These are phyloP conservation scores for Fraxinus baroniana DNA, from an alignment of 305 asterid species.

Conservation along the genomic window DNA sequence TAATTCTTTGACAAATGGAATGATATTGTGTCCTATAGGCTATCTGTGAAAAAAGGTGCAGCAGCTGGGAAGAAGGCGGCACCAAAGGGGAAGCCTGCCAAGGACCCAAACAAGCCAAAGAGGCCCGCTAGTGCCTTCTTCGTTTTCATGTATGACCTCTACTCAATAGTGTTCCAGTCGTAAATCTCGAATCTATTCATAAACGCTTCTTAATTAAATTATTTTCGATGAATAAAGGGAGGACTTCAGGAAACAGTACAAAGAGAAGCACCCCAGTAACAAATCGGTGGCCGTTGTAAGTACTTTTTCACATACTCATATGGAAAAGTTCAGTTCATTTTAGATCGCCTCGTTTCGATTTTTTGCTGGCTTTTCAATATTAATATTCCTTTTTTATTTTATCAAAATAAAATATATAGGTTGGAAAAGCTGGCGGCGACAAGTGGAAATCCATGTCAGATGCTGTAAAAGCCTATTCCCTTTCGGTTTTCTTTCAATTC, in stretches of 20 bases:
- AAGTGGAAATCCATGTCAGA: constrained; percentile 56
- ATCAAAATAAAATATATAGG: constrained; percentile 21
- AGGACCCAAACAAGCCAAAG: constrained; percentile 70
- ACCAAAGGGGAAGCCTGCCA: constrained; percentile 45
- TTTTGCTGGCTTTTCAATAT: background rate
- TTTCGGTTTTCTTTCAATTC: background rate
- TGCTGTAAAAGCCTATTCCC: constrained; percentile 30
- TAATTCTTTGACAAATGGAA: background rate
- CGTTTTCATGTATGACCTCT: constrained; percentile 48
- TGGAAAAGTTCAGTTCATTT: background rate
- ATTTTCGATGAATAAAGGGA: constrained; percentile 27
- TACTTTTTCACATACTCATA: background rate
- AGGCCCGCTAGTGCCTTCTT: constrained; percentile 67
- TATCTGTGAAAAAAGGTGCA: constrained; percentile 46
- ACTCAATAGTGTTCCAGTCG: background rate
- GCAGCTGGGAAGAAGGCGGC: constrained; percentile 32
- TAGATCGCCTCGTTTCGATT: background rate
- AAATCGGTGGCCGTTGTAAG: constrained; percentile 59
- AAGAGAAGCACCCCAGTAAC: constrained; percentile 56
- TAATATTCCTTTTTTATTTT: background rate
- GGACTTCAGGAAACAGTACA: constrained; percentile 56
- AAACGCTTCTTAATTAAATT: background rate
- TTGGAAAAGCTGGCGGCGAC: constrained; percentile 64
- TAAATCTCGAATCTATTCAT: background rate
- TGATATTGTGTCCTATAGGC: constrained; percentile 21